Conservation (phyloP, 2,329 filamentous ascomycete species). For the Ophiostoma novo-ulmi region DNA sequence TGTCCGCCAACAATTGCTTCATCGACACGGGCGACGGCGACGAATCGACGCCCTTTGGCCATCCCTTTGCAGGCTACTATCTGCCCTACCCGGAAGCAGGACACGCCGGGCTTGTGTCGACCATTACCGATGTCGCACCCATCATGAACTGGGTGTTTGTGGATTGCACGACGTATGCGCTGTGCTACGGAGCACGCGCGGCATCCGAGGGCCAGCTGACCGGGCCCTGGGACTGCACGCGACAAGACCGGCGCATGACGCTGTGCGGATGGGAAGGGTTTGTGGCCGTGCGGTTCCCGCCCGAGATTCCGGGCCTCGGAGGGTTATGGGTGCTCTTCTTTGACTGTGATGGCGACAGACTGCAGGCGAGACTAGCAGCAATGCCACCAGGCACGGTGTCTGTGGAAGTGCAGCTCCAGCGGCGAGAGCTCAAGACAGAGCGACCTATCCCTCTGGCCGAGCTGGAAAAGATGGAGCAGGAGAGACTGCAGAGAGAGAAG, state of each 20-base stretch:
- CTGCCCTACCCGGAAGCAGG: constrained; percentile 52
- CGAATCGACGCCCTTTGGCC: constrained; percentile 36
- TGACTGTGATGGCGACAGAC: constrained; percentile 43
- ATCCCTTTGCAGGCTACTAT: constrained; percentile 54
- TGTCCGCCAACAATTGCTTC: constrained; percentile 45
- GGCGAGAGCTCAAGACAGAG: constrained; percentile 43
- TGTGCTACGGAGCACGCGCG: constrained; percentile 44
- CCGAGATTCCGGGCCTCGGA: constrained; percentile 32
- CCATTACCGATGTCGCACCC: constrained; percentile 45
- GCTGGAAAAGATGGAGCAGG: not conserved
- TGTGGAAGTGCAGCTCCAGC: constrained; percentile 51
- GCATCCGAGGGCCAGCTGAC: constrained; percentile 42
- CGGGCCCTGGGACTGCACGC: constrained; percentile 48
- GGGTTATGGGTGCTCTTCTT: constrained; percentile 46
- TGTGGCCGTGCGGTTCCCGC: constrained; percentile 36
- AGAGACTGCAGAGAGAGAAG: not conserved
- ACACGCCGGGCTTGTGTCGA: constrained; percentile 45
- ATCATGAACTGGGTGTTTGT: constrained; percentile 50
- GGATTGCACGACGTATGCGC: constrained; percentile 42
- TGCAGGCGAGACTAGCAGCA: constrained; percentile 40
- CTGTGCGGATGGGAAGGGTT: constrained; percentile 49
- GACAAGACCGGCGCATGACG: constrained; percentile 47
- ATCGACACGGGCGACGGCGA: constrained; percentile 42
- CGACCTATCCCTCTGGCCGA: constrained; percentile 17
- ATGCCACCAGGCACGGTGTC: constrained; percentile 42